phyloP scores from a whole-genome alignment of 2,329 filamentous ascomycete species.

The Pseudocercospora fijiensis region DNA sequence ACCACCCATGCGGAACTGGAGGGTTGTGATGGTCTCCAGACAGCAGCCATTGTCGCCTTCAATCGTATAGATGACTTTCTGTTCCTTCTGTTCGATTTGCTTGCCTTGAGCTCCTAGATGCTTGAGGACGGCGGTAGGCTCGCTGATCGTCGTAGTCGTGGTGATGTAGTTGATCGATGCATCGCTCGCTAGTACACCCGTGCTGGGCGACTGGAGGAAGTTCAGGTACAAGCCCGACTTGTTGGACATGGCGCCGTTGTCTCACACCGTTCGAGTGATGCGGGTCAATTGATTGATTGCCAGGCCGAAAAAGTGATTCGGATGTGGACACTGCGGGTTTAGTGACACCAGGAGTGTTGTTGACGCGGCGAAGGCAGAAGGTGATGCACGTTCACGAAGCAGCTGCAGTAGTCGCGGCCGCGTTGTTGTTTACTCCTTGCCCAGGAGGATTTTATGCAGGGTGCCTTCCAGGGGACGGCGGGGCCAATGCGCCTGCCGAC shows the following conservation, averaged over 20 bases:
- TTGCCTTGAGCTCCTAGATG: constrained; percentile 71
- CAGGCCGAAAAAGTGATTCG: not conserved
- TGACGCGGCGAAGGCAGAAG: not conserved
- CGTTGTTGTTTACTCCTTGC: not conserved
- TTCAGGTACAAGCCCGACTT: constrained; percentile 47
- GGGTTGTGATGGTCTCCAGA: constrained; percentile 74
- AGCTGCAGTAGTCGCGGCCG: no score
- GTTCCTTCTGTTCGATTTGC: constrained; percentile 77
- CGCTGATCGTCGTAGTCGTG: constrained; percentile 72
- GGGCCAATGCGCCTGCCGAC: not conserved
- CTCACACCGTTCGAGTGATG: not conserved
- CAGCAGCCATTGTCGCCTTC: constrained; percentile 69
- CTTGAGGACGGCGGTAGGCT: constrained; percentile 74
- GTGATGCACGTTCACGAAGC: no score
- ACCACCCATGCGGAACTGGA: constrained; percentile 79
- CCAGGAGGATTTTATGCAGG: not conserved
- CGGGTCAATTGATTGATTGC: not conserved
- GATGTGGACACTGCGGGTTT: not conserved
- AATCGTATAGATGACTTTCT: constrained; percentile 71
- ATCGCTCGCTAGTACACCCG: constrained; percentile 45
- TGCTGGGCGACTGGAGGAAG: constrained; percentile 48
- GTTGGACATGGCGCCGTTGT: constrained; percentile 22
- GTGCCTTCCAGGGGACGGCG: not conserved
- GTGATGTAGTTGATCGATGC: constrained; percentile 75
- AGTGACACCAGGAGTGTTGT: not conserved